Conservation (phyloP, 805 yeast species). For the Tetrapisispora iriomotensis region DNA sequence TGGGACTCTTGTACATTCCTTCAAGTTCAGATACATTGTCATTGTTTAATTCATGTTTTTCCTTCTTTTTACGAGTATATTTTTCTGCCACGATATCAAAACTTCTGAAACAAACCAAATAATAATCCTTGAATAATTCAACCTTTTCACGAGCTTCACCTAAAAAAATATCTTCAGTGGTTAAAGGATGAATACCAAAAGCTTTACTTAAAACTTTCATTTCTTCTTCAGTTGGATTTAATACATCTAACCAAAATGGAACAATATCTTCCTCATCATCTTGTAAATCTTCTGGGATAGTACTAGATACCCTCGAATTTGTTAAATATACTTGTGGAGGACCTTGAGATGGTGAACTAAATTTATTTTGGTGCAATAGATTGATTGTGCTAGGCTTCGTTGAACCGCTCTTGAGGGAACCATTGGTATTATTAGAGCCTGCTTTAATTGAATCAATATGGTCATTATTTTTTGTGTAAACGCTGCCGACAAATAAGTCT, state of each 20-base stretch:
- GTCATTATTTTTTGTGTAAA: background rate
- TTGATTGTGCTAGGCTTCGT: conserved; percentile 1
- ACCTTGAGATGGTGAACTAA: conserved; percentile 4
- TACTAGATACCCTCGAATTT: conserved; percentile 2
- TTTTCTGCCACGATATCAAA: conserved; percentile 74
- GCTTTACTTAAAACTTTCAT: conserved; percentile 86
- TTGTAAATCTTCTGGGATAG: background rate
- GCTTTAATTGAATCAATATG: background rate
- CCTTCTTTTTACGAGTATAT: conserved; percentile 40
- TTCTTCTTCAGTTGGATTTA: conserved; percentile 92
- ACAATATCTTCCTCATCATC: conserved; percentile 31
- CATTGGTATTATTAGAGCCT: background rate
- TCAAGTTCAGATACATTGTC: background rate
- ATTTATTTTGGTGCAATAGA: background rate
- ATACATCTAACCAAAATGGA: conserved; percentile 90
- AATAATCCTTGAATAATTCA: conserved; percentile 82
- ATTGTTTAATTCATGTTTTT: conserved; percentile 22
- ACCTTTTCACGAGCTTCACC: conserved; percentile 95
- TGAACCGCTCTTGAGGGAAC: conserved; percentile 5
- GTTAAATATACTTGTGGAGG: conserved; percentile 6
- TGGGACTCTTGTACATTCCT: background rate
- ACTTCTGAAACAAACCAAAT: conserved; percentile 81
- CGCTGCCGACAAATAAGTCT: conserved; percentile 46
- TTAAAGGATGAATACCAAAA: conserved; percentile 90
- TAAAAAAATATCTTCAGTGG: conserved; percentile 87